Evolutionary conservation across 306 rosid species (phyloP), one percentile per base, ranked within the genome.

Genomic region (Boehmeria nivea): DNA sequence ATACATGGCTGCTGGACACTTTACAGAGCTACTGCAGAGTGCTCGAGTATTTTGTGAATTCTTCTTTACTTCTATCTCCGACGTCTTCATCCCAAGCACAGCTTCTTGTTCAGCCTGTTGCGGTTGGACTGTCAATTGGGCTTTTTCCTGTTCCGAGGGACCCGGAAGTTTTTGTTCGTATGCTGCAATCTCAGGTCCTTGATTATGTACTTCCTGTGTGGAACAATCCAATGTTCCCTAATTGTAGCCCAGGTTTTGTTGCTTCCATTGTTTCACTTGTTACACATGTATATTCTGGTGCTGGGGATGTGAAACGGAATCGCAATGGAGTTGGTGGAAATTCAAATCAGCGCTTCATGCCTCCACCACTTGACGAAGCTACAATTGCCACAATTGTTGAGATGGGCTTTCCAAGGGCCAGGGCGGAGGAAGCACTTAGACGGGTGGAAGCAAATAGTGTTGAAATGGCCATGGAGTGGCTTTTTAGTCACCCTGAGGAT

Each of bases 381-480:
- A 85, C 95, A 58, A 83, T 93, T 79, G 68, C 80, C 48, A 93
- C 95, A 47, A 87, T 93, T 57, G 81, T 93, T 62, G 99, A 85
- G 73, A 93, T 93, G 99, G 99, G 99, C 13, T 93, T 93, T 83
- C 72, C 96, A 44, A 77, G 96, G 77, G 94, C 86, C 59, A 83
- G 99, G 80, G 99, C 99, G 42, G 99, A 87, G 85, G 99, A 93
- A 71, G 99, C 99, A 3, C 79, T 93, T 58, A 77, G 99, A 67
- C 71, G 89, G 65, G 96, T 93, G 73, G 99, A 74, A 70, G 81
- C 95, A 73, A 93, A 93, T 65, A 93, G 99, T 15, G 96, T 93
- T 75, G 99, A 93, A 70, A 85, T 93, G 95, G 99, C 99, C 50
- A 93, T 81, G 96, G 99, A 93, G 78, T 93, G 99, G 99, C 80